These are phyloP conservation scores for Hypoxylon sp. DNA, from an alignment of 2,329 filamentous ascomycete species.

Conservation along the genomic window DNA sequence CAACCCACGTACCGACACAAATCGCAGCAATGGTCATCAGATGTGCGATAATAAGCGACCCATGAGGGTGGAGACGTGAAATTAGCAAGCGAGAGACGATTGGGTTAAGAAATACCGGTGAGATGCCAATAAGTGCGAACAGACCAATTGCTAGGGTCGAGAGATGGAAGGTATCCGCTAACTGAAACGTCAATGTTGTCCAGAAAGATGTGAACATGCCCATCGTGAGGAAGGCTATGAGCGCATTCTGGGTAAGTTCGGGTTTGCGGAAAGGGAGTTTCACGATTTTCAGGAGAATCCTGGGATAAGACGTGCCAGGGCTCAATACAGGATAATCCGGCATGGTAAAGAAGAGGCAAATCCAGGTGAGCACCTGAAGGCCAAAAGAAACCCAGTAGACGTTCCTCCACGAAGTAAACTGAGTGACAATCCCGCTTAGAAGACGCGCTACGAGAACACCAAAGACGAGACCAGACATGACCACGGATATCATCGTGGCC, in stretches of 20 bases:
- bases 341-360: constrained; percentile 79
- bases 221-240: constrained; percentile 74
- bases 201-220: constrained; percentile 68
- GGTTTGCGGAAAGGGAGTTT: constrained; percentile 76
- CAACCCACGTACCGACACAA: constrained; percentile 53
- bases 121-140: constrained; percentile 52
- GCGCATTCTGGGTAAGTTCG: constrained; percentile 76
- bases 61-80: constrained; percentile 49
- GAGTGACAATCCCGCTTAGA: constrained; percentile 80
- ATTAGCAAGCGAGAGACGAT: constrained; percentile 49
- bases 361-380: constrained; percentile 76
- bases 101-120: constrained; percentile 51
- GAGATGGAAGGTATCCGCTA: constrained; percentile 50
- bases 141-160: constrained; percentile 50
- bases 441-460: constrained; percentile 83
- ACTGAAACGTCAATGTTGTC: constrained; percentile 58
- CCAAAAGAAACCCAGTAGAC: constrained; percentile 85
- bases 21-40: constrained; percentile 42
- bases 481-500: constrained; percentile 78
- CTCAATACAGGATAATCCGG: constrained; percentile 86
- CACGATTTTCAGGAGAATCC: constrained; percentile 75
- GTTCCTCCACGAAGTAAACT: constrained; percentile 80
- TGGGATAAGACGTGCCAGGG: constrained; percentile 75
- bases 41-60: constrained; percentile 48
- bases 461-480: constrained; percentile 81